Evolutionary conservation across 495 filamentous ascomycete species (phyloP).

Genomic region (Astrocystis sublimbata): DNA sequence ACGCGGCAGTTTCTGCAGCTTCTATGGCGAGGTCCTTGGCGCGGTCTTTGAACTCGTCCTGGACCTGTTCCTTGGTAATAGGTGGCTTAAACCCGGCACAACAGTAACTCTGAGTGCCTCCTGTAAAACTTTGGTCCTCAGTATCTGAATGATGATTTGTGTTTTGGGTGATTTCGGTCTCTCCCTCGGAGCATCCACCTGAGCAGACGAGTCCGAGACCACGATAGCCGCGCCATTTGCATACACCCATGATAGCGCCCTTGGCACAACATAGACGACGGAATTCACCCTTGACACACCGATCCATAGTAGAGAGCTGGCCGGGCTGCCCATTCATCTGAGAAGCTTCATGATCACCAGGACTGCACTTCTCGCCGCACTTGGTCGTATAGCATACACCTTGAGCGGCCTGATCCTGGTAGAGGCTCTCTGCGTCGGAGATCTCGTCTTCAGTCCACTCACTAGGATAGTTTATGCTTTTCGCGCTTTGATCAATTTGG

Average conservation of each 20-base stretch:
- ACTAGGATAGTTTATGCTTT: background rate
- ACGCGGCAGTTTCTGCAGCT: background rate
- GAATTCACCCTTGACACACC: background rate
- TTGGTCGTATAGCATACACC: background rate
- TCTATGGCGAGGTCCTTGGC: background rate
- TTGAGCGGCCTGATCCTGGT: background rate
- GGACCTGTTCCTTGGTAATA: background rate
- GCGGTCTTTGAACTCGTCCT: background rate
- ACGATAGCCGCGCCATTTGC: background rate
- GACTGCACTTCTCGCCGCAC: background rate
- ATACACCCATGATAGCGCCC: background rate
- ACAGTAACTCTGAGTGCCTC: background rate
- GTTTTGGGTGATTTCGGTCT: background rate
- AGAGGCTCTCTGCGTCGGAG: background rate
- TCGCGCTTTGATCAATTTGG: background rate
- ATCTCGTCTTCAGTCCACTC: background rate
- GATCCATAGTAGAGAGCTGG: background rate
- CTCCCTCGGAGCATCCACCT: background rate
- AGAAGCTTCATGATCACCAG: background rate
- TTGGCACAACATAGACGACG: background rate
- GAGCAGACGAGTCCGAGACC: background rate
- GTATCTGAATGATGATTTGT: background rate
- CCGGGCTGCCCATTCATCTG: background rate
- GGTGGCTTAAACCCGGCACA: background rate
- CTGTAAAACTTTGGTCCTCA: background rate